Conservation (phyloP, 192 early-diverging fungal species). For the Coemansia sp. region DNA sequence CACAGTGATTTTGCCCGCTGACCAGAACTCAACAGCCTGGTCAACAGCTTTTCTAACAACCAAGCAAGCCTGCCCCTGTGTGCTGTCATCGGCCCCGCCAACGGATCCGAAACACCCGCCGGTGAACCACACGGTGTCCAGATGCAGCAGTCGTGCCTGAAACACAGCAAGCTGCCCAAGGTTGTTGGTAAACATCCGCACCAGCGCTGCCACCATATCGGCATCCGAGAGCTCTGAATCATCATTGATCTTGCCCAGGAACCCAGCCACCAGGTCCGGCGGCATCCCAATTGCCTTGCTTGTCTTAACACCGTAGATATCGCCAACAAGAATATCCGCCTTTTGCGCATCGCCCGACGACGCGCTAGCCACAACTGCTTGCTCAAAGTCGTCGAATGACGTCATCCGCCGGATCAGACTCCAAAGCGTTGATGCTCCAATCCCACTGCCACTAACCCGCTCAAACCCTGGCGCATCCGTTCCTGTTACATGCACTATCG, state of each 20-base stretch:
- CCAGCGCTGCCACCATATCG: conserved; percentile 36
- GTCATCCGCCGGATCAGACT: conserved; percentile 44
- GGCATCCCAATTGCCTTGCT: conserved; percentile 49
- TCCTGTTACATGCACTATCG: conserved; percentile 20
- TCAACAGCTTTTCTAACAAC: conserved; percentile 22
- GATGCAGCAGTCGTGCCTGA: conserved; percentile 32
- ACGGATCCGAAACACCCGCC: conserved; percentile 30
- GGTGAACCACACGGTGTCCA: conserved; percentile 36
- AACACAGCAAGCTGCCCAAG: conserved; percentile 50
- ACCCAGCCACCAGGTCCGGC: conserved; percentile 49
- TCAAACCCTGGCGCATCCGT: conserved; percentile 20
- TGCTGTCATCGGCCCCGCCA: background rate
- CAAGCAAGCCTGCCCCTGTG: conserved; percentile 2
- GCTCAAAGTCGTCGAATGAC: conserved; percentile 25
- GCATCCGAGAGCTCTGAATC: conserved; percentile 18
- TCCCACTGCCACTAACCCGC: conserved; percentile 48
- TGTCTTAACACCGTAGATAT: conserved; percentile 46
- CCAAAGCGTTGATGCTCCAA: conserved; percentile 53
- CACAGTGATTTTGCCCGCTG: conserved; percentile 20
- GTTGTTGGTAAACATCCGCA: conserved; percentile 48
- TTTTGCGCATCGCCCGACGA: conserved; percentile 22
- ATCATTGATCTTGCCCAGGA: conserved; percentile 39
- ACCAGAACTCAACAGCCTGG: conserved; percentile 44
- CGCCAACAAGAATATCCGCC: conserved; percentile 44
- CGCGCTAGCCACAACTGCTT: conserved; percentile 16